Base-by-base conservation (phyloP, 129 eudicot species). In the Tanacetum coccineum region DNA sequence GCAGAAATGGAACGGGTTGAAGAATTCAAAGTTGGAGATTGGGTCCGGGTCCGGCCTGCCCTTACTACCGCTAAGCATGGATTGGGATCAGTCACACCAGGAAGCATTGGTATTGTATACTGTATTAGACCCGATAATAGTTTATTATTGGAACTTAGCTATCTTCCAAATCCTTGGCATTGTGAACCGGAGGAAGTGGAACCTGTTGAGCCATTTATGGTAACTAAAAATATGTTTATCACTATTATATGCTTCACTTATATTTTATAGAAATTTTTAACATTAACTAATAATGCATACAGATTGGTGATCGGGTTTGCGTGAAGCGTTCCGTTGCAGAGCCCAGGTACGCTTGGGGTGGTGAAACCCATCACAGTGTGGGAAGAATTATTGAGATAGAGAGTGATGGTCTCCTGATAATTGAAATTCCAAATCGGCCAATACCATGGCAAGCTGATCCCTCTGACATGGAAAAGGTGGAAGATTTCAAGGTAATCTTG, bases 401-500 rank as follows among this genome's bases (percentile, higher is more conserved):
- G 84, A 86, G 81, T 69, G 96, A 89, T 76, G 99, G 99, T 61
- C 99, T 93, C 49, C 62, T 93, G 73, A 87, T 93, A 66, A 84
- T 93, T 60, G 99, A 93, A 76, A 93, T 93, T 51, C 86, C 99
- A 57, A 86, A 82, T 78, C 92, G 99, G 57, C 96, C 95, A 61
- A 88, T 87, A 80, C 95, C 91, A 56, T 93, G 99, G 99, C 99
- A 93, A 79, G 99, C 99, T 57, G 99, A 93, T 82, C 92, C 99
- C 40, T 85, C 99, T 36, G 99, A 93, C 85, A 89, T 93, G 96
- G 99, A 93, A 76, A 93, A 93, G 79, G 79, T 93, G 84, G 99
- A 88, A 60, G 91, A 93, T 75, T 86, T 93, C 71, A 86, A 93
- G 99, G 99, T 93, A 88, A 66, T 56, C 66, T 28, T 65, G 39